Base-by-base conservation (phyloP, 169 alveolate genomes). In the Plasmodium vinckei region DNA sequence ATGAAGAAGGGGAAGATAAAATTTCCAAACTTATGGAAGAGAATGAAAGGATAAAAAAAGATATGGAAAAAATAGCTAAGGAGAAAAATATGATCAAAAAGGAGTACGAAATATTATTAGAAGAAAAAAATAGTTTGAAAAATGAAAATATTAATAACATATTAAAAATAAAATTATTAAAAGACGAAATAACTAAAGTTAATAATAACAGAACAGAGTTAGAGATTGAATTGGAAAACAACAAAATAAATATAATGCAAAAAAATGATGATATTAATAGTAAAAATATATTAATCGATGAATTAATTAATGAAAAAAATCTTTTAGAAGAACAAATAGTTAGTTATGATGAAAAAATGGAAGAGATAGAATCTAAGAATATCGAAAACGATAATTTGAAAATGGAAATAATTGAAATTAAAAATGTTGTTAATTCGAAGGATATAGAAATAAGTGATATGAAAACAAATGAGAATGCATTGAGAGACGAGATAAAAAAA, bases 101-200 rank as follows among this genome's bases (percentile, higher is more conserved):
- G 12, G 73, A 75, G 12, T 44, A 54, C 9, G 67, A 75, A 19
- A 7, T 17, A 23, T n/a, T 75, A 12, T 53, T 46, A 63, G 49
- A 13, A 0, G 67, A 75, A 53, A 60, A 47, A 21, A 65, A 75
- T 21, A 54, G 21, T 42, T 12, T 75, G 49, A 63, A 21, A 19
- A 23, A 63, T 10, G 87, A 72, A 33, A 72, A 72, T 15, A 72
- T 72, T 69, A 72, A 59, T 63, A 72, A 21, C 23, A 61, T 72
- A 39, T 57, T 72, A 17, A 72, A 12, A n/a, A 72, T 72, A 1
- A 72, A 72, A 15, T 1, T 57, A 4, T 44, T 72, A 42, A 56
- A 72, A 49, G 87, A 72, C 44, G 60, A 72, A 47, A n/a, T 72
- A 17, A 72, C 6, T 7, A 72, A 46, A 12, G 39, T 57, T 39